Evolutionary conservation across 768 basidiomycete species (phyloP).

Genomic region (Auriculariales sp.): DNA sequence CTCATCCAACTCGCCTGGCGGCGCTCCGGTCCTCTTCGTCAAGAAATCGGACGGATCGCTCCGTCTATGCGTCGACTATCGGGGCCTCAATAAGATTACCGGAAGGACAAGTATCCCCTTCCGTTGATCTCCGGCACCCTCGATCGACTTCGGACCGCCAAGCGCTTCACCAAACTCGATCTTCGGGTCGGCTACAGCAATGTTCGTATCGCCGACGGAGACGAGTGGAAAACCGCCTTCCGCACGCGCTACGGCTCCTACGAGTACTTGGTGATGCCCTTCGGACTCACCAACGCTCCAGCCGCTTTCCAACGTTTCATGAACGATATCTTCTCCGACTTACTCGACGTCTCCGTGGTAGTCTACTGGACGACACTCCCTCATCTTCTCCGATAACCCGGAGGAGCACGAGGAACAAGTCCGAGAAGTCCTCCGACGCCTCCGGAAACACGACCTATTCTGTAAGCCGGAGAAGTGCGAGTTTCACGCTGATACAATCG

Average conservation of each 20-base stretch:
- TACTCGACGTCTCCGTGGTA: constrained; percentile 23
- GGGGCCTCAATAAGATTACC: constrained; percentile 19
- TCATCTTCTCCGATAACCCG: constrained; percentile 23
- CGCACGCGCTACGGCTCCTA: constrained; percentile 23
- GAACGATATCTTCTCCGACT: constrained; percentile 10
- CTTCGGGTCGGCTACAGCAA: constrained; percentile 27
- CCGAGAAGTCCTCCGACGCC: constrained; percentile 17
- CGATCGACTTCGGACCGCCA: constrained; percentile 10
- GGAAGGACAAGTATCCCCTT: constrained; percentile 20
- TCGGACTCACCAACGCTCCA: constrained; percentile 24
- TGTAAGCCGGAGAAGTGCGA: constrained; percentile 24
- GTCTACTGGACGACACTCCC: constrained; percentile 33
- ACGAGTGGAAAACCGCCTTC: constrained; percentile 30
- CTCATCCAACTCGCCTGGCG: constrained; percentile 13
- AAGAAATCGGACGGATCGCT: constrained; percentile 20
- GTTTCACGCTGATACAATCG: constrained; percentile 22
- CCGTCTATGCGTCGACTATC: constrained; percentile 17
- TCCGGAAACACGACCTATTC: constrained; percentile 17
- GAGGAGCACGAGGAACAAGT: constrained; percentile 22
- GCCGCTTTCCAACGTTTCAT: constrained; percentile 30
- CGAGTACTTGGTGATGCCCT: constrained; percentile 27
- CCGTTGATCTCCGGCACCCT: constrained; percentile 23
- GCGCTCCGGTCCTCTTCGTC: constrained; percentile 16
- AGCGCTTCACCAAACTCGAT: constrained; percentile 15
- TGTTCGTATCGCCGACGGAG: constrained; percentile 23